These are phyloP conservation scores for Cyamopsis tetragonoloba DNA, from an alignment of 306 rosid species.

Conservation along the genomic window DNA sequence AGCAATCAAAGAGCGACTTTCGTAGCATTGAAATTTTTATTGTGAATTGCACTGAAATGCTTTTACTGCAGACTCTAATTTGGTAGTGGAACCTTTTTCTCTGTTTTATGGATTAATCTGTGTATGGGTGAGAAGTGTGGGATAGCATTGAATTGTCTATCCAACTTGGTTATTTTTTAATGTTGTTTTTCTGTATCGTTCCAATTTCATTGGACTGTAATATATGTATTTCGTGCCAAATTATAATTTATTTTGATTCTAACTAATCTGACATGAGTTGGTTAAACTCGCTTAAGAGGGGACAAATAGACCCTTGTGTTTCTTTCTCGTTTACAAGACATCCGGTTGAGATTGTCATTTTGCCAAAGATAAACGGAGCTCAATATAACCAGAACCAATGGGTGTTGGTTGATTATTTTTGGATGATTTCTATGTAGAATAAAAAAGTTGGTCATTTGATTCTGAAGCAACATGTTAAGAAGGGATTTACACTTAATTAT, in stretches of 20 bases:
- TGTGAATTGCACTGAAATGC: constrained; percentile 18
- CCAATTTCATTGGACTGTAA: too few relatives aligned
- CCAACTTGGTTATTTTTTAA: neutral
- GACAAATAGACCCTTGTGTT: too few relatives aligned
- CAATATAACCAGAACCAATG: too few relatives aligned
- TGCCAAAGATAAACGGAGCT: too few relatives aligned
- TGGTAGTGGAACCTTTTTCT: constrained; percentile 13
- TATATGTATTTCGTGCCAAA: too few relatives aligned
- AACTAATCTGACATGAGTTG: too few relatives aligned
- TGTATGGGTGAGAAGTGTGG: constrained; percentile 3
- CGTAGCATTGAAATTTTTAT: constrained; percentile 13
- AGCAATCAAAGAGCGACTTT: constrained; percentile 28
- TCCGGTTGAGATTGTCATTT: too few relatives aligned
- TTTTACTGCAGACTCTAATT: constrained; percentile 9
- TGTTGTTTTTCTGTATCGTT: neutral
- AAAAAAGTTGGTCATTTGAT: neutral
- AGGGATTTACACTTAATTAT: neutral
- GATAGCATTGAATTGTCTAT: neutral
- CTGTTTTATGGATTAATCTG: neutral
- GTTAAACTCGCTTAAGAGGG: too few relatives aligned
- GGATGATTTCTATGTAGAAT: too few relatives aligned
- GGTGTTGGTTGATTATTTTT: too few relatives aligned
- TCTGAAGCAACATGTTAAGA: neutral
- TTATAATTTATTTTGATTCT: too few relatives aligned
- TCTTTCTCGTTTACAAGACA: too few relatives aligned